These are phyloP conservation scores for Cystofilobasidium bisporidii DNA, from an alignment of 768 basidiomycete species.

Conservation along the genomic window DNA sequence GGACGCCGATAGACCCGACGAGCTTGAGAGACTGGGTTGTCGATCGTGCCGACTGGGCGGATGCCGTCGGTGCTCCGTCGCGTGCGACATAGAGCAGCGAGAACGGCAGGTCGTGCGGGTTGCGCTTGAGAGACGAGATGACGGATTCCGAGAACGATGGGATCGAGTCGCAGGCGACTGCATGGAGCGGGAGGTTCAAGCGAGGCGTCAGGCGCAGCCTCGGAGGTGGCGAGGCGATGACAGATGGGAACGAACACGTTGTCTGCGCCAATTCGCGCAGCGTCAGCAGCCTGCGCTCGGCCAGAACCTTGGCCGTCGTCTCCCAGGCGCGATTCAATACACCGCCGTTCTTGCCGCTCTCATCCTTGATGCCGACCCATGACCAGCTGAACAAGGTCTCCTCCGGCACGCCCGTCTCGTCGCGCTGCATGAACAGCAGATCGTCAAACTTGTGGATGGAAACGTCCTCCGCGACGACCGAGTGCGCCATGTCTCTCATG, in stretches of 20 bases:
- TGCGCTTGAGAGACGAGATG: not conserved
- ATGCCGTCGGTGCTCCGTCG: not conserved
- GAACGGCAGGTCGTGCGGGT: constrained; percentile 22
- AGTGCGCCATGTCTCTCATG: not conserved
- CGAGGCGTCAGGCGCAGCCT: too few species aligned
- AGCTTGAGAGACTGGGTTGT: not conserved
- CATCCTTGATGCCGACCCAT: not conserved
- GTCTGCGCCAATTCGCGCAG: constrained; percentile 18
- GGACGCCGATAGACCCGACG: constrained; percentile 22
- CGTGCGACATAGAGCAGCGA: constrained; percentile 1
- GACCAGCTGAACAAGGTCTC: constrained; percentile 10
- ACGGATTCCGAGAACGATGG: constrained; percentile 11
- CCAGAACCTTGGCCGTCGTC: constrained; percentile 20
- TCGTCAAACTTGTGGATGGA: constrained; percentile 21
- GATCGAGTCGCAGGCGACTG: constrained; percentile 12
- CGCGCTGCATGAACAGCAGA: constrained; percentile 25
- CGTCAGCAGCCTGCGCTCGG: constrained; percentile 18
- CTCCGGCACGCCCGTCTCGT: constrained; percentile 14
- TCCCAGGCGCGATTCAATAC: not conserved
- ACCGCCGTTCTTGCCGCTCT: not conserved
- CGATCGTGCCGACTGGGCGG: too few species aligned
- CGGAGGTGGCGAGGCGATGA: not conserved
- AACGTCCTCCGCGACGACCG: not conserved
- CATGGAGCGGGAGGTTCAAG: too few species aligned
- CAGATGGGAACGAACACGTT: not conserved